These are phyloP conservation scores for Malus orientalis DNA, from an alignment of 306 rosid species.

Conservation along the genomic window DNA sequence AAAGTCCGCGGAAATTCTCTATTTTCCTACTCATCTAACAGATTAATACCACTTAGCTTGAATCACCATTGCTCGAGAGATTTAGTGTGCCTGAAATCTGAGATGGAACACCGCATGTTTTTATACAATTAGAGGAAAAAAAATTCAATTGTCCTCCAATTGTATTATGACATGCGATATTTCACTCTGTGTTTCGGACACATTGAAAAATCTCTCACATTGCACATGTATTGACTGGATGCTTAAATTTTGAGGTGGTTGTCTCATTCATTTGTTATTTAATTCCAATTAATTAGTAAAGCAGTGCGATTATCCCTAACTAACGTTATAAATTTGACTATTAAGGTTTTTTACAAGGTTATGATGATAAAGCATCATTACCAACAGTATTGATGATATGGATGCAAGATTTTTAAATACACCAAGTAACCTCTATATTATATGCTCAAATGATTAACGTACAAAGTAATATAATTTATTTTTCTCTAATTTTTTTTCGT, in stretches of 20 bases:
- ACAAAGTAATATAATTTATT: background rate
- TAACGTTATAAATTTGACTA: background rate
- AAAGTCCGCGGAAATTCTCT: background rate
- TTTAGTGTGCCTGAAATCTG: too few species aligned
- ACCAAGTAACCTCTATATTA: background rate
- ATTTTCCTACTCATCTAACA: background rate
- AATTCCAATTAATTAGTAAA: background rate
- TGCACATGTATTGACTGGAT: background rate
- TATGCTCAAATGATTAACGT: background rate
- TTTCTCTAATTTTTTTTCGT: background rate
- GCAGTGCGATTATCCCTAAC: background rate
- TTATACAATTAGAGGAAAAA: too few species aligned
- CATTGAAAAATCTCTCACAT: too few species aligned
- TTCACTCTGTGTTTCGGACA: fast-evolving
- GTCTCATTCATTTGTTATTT: background rate
- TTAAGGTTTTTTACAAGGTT: background rate
- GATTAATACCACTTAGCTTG: background rate
- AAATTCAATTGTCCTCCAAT: too few species aligned
- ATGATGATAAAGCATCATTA: background rate
- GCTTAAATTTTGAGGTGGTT: background rate
- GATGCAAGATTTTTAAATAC: background rate
- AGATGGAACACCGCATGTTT: too few species aligned
- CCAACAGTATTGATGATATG: background rate
- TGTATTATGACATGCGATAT: too few species aligned
- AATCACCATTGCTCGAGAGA: background rate